Evolutionary conservation across 176 grass and related monocot genomes (phyloP).

Genomic region (Triticum monococcum): DNA sequence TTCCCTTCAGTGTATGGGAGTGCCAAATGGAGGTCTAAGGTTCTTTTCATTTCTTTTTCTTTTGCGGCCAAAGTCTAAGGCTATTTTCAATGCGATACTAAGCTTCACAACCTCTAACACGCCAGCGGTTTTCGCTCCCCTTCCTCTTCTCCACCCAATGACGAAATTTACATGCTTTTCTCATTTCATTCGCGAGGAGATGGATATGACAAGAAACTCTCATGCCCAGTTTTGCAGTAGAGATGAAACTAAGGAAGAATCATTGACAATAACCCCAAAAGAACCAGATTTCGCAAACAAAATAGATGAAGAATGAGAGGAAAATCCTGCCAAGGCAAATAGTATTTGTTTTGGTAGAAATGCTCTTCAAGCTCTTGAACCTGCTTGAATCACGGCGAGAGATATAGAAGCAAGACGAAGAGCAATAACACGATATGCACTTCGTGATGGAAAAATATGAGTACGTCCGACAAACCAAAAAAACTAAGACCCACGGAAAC

Average conservation of each 20-base stretch:
- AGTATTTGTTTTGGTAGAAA: neutral
- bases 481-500: neutral
- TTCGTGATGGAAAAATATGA: neutral
- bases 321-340: neutral
- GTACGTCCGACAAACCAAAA: neutral
- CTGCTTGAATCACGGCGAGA: neutral
- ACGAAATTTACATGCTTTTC: too few relatives aligned
- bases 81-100: too few relatives aligned
- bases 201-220: too few relatives aligned
- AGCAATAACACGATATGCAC: neutral
- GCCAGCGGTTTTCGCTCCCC: too few relatives aligned
- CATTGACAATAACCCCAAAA: too few relatives aligned
- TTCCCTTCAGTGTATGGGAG: neutral
- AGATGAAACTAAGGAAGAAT: too few relatives aligned
- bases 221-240: too few relatives aligned
- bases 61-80: too few relatives aligned
- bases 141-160: too few relatives aligned
- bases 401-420: neutral
- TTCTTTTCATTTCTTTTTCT: too few relatives aligned
- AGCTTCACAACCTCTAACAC: too few relatives aligned
- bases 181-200: too few relatives aligned
- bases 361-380: neutral
- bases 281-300: neutral
- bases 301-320: neutral
- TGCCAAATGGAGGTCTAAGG: neutral